phyloP scores from a whole-genome alignment of 257 asterid species.

The Buddleja alternifolia region DNA sequence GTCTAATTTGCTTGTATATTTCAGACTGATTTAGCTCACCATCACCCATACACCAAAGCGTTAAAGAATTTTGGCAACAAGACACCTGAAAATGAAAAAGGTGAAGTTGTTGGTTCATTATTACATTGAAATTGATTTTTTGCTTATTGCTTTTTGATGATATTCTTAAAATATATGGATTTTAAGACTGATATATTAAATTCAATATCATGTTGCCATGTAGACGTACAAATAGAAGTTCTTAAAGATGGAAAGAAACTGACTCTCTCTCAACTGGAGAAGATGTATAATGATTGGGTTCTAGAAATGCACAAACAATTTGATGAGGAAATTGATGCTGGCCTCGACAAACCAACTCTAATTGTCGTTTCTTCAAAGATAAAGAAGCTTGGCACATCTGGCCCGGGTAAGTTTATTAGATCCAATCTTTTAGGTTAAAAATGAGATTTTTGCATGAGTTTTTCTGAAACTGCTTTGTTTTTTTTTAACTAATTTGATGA shows the following conservation, averaged over 20 bases:
- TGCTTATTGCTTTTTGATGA: not conserved
- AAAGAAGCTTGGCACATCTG: constrained; percentile 50
- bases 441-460: not conserved
- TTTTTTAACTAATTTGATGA: constrained; percentile 13
- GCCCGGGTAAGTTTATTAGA: constrained; percentile 48
- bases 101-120: constrained; percentile 31
- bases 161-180: not conserved
- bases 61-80: constrained; percentile 63
- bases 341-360: constrained; percentile 55
- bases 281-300: constrained; percentile 63
- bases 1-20: constrained; percentile 5
- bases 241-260: constrained; percentile 49
- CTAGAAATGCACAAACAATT: constrained; percentile 56
- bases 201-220: constrained; percentile 10
- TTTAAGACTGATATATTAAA: not conserved
- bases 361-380: constrained; percentile 41
- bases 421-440: not conserved
- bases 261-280: constrained; percentile 54
- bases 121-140: not conserved
- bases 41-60: constrained; percentile 63
- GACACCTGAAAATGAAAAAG: constrained; percentile 44
- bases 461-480: constrained; percentile 3
- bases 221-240: constrained; percentile 52
- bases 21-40: constrained; percentile 74
- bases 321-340: constrained; percentile 60